A percentile compares a stretch with the other conserved stretches of the same genome.
Conservation (phyloP, 1,284 basidiomycete genomes). For the Ceratobasidium theobromae region DNA sequence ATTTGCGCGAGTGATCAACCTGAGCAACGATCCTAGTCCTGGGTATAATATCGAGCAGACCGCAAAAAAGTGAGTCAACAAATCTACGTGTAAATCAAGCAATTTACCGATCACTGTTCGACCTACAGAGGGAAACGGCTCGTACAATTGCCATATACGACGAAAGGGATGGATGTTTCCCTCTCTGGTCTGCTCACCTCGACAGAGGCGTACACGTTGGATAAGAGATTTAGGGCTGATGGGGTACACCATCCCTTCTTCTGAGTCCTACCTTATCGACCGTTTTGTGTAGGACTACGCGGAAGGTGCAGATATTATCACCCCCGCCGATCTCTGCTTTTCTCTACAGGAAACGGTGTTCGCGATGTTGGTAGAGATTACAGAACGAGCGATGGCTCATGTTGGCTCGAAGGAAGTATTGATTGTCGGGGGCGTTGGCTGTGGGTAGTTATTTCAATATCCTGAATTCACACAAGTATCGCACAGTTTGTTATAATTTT, state of each 20-base stretch:
- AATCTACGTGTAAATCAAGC: background rate
- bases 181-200: slow-evolving; percentile 91
- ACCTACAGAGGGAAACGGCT: slow-evolving; percentile 55
- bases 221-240: slow-evolving; percentile 64
- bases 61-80: slow-evolving; percentile 72
- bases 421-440: slow-evolving; percentile 98
- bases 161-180: slow-evolving; percentile 98
- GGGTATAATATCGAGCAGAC: slow-evolving; percentile 99
- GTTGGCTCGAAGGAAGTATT: slow-evolving; percentile 95
- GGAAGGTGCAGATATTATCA: slow-evolving; percentile 73
- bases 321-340: slow-evolving; percentile 93
- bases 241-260: slow-evolving; percentile 28
- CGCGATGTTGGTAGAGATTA: slow-evolving; percentile 99
- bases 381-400: slow-evolving; percentile 98
- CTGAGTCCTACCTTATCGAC: background rate
- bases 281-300: slow-evolving; percentile 45
- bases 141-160: slow-evolving; percentile 87
- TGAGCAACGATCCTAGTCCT: slow-evolving; percentile 95
- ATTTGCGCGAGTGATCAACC: slow-evolving; percentile 93
- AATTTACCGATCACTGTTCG: background rate
- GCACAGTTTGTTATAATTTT: no score
- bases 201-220: slow-evolving; percentile 82
- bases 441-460: slow-evolving; percentile 56
- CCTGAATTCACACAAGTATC: no score
- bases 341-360: slow-evolving; percentile 97